A percentile compares a stretch with the other conserved stretches of the same genome.
phyloP scores from a whole-genome alignment of 768 basidiomycete genomes.

The Phlebiopsis gigantea region DNA sequence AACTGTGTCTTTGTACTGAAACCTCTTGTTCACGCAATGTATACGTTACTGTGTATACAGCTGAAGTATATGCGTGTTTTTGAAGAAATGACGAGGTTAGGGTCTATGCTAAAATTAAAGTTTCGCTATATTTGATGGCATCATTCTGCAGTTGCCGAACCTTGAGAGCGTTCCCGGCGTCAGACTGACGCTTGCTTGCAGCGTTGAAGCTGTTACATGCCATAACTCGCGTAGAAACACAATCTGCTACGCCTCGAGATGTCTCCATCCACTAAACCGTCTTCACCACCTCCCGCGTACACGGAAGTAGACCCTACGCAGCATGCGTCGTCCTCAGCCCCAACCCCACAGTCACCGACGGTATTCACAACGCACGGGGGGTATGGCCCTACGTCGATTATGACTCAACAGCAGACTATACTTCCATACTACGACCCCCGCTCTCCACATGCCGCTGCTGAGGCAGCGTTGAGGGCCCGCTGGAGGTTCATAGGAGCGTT shows the following conservation, averaged over 20 bases:
- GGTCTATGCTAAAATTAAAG: conserved; percentile 1
- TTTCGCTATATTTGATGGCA: conserved; percentile 1
- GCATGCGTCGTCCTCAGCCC: conserved; percentile 5
- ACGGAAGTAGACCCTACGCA: conserved; percentile 17
- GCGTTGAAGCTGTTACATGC: not conserved
- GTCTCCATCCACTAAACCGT: conserved; percentile 14
- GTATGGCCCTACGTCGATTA: conserved; percentile 39
- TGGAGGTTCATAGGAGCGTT: conserved; percentile 40
- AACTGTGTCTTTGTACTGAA: not conserved
- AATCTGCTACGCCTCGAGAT: not conserved
- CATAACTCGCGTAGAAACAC: not conserved
- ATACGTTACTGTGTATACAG: not conserved
- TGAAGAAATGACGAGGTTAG: not conserved
- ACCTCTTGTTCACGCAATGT: not conserved
- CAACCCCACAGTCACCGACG: conserved; percentile 4
- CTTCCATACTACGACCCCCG: conserved; percentile 41
- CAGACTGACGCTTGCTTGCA: not conserved
- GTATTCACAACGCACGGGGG: conserved; percentile 15
- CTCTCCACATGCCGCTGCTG: conserved; percentile 32
- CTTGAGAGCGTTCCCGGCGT: not conserved
- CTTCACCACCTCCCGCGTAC: conserved; percentile 24
- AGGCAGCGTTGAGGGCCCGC: conserved; percentile 34
- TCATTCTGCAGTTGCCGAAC: too few relatives aligned
- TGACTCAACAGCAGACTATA: conserved; percentile 30
- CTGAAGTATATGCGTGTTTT: not conserved